Base-by-base conservation (phyloP, 805 yeast genomes). In the Metschnikowia anglica region DNA sequence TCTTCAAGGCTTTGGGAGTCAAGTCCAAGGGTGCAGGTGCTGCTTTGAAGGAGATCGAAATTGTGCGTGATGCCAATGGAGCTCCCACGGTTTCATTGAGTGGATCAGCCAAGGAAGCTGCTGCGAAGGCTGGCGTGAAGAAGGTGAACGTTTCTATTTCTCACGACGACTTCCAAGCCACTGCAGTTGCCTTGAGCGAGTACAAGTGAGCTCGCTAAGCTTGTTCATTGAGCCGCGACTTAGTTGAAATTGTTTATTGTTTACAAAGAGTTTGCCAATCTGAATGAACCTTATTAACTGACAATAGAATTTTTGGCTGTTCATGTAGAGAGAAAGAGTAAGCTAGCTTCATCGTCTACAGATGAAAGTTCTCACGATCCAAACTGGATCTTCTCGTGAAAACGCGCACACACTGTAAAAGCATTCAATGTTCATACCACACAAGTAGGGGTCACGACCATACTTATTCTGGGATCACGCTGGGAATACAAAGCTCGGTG, bases 91-190 rank as follows among this genome's bases (percentile, higher is more conserved):
- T 95, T 51, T 63, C 59, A 16, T 77, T 93, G 57, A 72, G 74
- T 49, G 97, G 97, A 39, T 74, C 70, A 38, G 98, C 99, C 34
- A 72, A 78, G 56, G 60, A 65, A 24, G 86, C 88, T 51, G 97
- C 98, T 31, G 61, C 72, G 16, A 66, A 70, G 42, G 81, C 82
- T 41, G 93, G 91, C 35, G 79, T 87, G 47, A 76, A 73, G 64
- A 64, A 68, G 25, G 85, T 93, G 49, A 85, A 79, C 60, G 95
- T 93, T 46, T 87, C 96, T 31, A 93, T 93, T 55, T 86, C 97
- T 17, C 99, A 93, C 64, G 96, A 91, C 61, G 99, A 95, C 56
- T 77, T 85, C 74, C 99, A 93, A 76, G 88, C 97, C 31, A 93
- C 95, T 51, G 98, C 99, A 9, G 97, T 93, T 59, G 99, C 99